Base-by-base conservation (phyloP, 108 stramenopile genomes). In the Cyclotella cryptica region DNA sequence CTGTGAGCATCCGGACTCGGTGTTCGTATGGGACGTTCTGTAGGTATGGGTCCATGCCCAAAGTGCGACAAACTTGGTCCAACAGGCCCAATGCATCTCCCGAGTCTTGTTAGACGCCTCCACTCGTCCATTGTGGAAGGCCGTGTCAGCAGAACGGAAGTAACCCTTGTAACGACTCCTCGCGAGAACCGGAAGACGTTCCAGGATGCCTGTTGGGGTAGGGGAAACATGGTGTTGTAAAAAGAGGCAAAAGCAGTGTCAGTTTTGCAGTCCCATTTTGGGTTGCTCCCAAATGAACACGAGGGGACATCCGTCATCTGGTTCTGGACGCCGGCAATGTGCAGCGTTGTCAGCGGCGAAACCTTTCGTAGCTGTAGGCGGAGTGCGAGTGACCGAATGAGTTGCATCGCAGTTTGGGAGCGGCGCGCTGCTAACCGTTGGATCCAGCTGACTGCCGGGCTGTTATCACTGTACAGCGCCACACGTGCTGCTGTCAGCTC, bases 1-100 rank as follows among this genome's bases (percentile, higher is more conserved):
- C 40, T 10, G 35, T 53, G 58, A 54, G 24, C n/a, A 35, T 0
- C 22, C 53, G 12, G 12, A 58, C 13, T 24, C 41, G 2, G 1
- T 59, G 21, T 27, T 60, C 2, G 55, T 17, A 71, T 0, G 57
- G 3, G 0, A 26, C 39, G 0, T 4, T 5, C 24, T 44, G 22
- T 28, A 71, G 42, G 41, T 59, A 22, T 41, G 55, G 55, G 55
- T 60, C 58, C 58, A 59, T 42, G 27, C 71, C 40, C 55, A 71
- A 0, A 60, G 43, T 58, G 11, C 1, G 71, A n/a, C 11, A 44
- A 41, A 59, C 21, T 19, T 12, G n/a, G 12, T 26, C 71, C 57
- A 71, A 27, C 45, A 11, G 30, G 12, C 0, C 71, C 71, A 71
- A 44, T 59, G 39, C 3, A 18, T n/a, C 15, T 58, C 57, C 58